Conservation (phyloP, 2,329 filamentous ascomycete genomes). For the Incumbomyces delicatus region DNA sequence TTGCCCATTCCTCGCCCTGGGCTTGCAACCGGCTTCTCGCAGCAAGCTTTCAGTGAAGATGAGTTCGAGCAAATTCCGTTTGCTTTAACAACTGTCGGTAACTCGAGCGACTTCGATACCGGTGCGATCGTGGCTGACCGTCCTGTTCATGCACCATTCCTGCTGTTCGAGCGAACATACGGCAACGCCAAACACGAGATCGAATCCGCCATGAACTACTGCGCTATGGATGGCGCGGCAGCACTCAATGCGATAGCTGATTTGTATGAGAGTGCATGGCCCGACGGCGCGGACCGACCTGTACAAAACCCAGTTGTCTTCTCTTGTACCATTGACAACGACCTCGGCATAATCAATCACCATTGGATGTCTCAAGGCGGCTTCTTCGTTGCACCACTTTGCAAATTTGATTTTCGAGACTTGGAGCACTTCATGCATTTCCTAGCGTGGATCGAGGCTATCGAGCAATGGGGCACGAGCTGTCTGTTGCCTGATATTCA, state of each 20-base stretch:
- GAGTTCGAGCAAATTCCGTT: slow-evolving; percentile 15
- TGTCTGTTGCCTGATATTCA: slow-evolving; percentile 16
- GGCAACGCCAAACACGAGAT: slow-evolving; percentile 13
- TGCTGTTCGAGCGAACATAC: slow-evolving; percentile 17
- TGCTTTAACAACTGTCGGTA: slow-evolving; percentile 14
- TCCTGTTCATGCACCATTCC: slow-evolving; percentile 13
- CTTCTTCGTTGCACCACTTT: slow-evolving; percentile 17
- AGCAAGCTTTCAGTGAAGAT: slow-evolving; percentile 13
- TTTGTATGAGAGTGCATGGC: neutral
- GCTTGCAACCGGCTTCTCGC: slow-evolving; percentile 15
- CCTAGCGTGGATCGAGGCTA: slow-evolving; percentile 19
- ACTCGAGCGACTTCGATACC: slow-evolving; percentile 13
- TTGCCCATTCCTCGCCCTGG: slow-evolving; percentile 16
- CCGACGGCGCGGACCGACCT: neutral
- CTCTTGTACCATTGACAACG: slow-evolving; percentile 17
- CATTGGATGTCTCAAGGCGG: slow-evolving; percentile 15
- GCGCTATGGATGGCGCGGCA: slow-evolving; percentile 16
- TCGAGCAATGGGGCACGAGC: slow-evolving; percentile 16
- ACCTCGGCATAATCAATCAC: slow-evolving; percentile 17
- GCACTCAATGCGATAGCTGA: neutral
- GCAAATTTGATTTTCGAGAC: slow-evolving; percentile 17
- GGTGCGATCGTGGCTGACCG: slow-evolving; percentile 13
- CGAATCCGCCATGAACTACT: slow-evolving; percentile 17
- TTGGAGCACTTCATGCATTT: slow-evolving; percentile 13
- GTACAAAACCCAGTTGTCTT: slow-evolving; percentile 10